A percentile compares a stretch with the other conserved stretches of the same genome.
phyloP scores from a whole-genome alignment of 306 rosid genomes.

The Cicer arietinum region DNA sequence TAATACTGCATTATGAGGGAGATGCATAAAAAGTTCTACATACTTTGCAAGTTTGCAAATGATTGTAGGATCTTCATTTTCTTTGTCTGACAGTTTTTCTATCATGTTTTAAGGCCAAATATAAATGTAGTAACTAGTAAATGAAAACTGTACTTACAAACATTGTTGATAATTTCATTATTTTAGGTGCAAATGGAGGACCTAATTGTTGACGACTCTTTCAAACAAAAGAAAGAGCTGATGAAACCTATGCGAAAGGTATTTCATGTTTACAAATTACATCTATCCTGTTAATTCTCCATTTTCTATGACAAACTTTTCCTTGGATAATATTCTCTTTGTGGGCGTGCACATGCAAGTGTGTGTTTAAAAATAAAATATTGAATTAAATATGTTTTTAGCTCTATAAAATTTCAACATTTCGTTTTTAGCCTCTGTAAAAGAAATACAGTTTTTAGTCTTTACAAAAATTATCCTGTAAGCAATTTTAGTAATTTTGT shows the following conservation, averaged over 20 bases:
- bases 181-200: conserved; percentile 73
- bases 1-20: not conserved
- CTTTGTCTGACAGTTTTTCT: not conserved
- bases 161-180: conserved; percentile 33
- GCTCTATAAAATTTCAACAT: too few species aligned
- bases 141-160: conserved; percentile 5
- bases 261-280: conserved; percentile 29
- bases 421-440: too few species aligned
- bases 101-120: conserved; percentile 13
- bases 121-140: not conserved
- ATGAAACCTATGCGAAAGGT: conserved; percentile 64
- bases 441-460: too few species aligned
- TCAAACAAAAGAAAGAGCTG: conserved; percentile 48
- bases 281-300: conserved; percentile 6
- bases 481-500: too few species aligned
- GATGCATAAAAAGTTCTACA: conserved; percentile 15
- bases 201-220: conserved; percentile 38
- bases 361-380: conserved; percentile 7
- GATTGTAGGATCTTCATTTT: conserved; percentile 14
- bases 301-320: conserved; percentile 35
- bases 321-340: conserved; percentile 7
- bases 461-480: too few species aligned
- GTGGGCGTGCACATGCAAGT: not conserved
- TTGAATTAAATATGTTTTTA: too few species aligned
- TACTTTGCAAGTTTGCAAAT: not conserved